A percentile compares a stretch with the other conserved stretches of the same genome.
These are phyloP conservation scores for Phytophthora citricola DNA, from an alignment of 352 stramenopile species.

Conservation along the genomic window DNA sequence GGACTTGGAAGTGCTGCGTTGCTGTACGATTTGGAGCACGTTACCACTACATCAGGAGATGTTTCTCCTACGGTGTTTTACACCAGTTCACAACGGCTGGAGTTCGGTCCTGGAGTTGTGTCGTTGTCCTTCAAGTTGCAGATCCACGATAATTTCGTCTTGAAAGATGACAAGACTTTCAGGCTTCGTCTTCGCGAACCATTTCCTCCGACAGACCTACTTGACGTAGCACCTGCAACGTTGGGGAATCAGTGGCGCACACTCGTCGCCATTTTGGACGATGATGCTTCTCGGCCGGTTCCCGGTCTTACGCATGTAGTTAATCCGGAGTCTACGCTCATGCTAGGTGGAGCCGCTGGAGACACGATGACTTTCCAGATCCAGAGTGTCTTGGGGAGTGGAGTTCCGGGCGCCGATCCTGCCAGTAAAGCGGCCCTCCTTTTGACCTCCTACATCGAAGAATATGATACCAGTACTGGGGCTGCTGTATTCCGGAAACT, in stretches of 20 bases:
- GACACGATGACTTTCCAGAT: conserved; percentile 56
- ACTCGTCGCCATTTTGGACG: conserved; percentile 77
- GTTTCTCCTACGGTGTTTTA: conserved; percentile 90
- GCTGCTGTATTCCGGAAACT: conserved; percentile 17
- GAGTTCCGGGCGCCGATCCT: conserved; percentile 27
- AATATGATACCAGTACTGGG: conserved; percentile 23
- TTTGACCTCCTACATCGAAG: conserved; percentile 33
- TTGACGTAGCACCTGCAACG: conserved; percentile 23
- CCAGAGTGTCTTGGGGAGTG: conserved; percentile 59
- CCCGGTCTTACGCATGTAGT: conserved; percentile 51
- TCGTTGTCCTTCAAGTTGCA: conserved; percentile 90
- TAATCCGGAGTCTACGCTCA: conserved; percentile 28
- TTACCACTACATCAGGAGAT: conserved; percentile 77
- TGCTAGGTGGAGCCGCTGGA: conserved; percentile 49
- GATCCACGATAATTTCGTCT: conserved; percentile 91
- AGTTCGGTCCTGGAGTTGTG: conserved; percentile 85
- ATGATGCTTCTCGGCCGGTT: conserved; percentile 52
- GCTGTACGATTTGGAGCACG: conserved; percentile 86
- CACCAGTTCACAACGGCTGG: conserved; percentile 79
- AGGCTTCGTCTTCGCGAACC: conserved; percentile 57
- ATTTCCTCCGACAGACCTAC: conserved; percentile 25
- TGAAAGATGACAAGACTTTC: conserved; percentile 77
- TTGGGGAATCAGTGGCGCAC: conserved; percentile 72
- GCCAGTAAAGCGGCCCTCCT: conserved; percentile 24
- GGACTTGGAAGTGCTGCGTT: conserved; percentile 80